Conservation (phyloP, 306 rosid species). For the Oxytropis ochrocephala region DNA sequence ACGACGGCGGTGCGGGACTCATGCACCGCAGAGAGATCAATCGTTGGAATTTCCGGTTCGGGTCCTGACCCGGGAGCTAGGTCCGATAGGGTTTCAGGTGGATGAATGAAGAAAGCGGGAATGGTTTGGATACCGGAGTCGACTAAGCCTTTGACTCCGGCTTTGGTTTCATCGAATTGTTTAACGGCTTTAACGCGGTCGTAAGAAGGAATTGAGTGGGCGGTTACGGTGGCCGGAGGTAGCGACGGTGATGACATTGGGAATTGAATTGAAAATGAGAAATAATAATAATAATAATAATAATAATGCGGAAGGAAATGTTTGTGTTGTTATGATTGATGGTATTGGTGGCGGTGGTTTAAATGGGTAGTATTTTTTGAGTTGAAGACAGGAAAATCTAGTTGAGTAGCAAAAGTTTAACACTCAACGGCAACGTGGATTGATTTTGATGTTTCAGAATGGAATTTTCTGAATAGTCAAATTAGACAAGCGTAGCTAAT, state of each 20-base stretch:
- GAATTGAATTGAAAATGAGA: neutral
- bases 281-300: too few relatives aligned
- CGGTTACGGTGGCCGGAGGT: neutral
- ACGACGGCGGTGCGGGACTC: conserved; percentile 18
- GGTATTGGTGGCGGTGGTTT: neutral
- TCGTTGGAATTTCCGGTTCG: conserved; percentile 29
- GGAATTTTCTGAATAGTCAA: neutral
- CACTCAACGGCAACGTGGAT: neutral
- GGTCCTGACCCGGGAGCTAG: conserved; percentile 10
- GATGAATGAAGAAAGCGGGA: conserved; percentile 51
- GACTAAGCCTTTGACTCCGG: conserved; percentile 64
- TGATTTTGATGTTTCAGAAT: neutral
- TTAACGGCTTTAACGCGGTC: conserved; percentile 47
- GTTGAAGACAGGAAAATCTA: neutral
- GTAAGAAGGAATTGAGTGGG: neutral
- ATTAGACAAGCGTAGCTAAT: neutral
- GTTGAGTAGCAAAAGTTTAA: neutral
- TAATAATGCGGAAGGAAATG: neutral
- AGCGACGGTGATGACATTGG: conserved; percentile 16
- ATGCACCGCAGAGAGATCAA: conserved; percentile 39
- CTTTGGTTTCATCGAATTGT: conserved; percentile 47
- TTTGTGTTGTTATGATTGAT: neutral
- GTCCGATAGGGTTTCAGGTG: conserved; percentile 40
- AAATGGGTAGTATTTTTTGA: neutral
- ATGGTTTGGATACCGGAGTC: conserved; percentile 52